Evolutionary conservation across 176 grass and related monocot genomes (phyloP), one percentile per base, ranked within the genome.

Genomic region (Oryza rufipogon): DNA sequence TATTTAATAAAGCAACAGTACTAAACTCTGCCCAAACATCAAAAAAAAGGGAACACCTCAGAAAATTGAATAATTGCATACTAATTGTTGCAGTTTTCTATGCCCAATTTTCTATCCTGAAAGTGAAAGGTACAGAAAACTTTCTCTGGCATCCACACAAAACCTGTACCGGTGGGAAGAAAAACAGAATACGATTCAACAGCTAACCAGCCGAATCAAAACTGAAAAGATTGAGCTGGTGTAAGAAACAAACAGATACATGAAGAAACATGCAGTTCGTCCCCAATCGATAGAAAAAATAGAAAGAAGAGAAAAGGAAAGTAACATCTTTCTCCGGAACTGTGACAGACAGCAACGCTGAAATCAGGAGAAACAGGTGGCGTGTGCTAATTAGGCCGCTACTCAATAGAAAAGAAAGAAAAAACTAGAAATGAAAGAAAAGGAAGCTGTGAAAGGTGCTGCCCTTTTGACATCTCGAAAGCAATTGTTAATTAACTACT

Each of bases 381-480:
- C 75, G 28, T 74, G 26, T 64, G 75, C 68, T 68, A 73, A 83
- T 83, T 79, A 83, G 61, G 28, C 68, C 11, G 60, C 80, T 23
- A 74, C 68, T 83, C 33, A 39, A 73, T 73, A 64, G 30, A 32
- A 32, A 32, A 32, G 30, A 32, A 28, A 32, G 2, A 32, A 32
- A 32, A 32, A 4, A 45, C 16, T 72, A 61, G 16, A 16, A 65
- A 25, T 7, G 36, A 26, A 48, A 20, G 30, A 65, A 54, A 72
- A 77, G 68, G 9, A 74, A 10, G 52, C 26, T 9, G 25, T 54
- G 67, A 73, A 90, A 90, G 83, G 56, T 66, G 72, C 56, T 44
- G 60, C 58, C 45, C 60, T 73, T 89, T 90, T 77, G 83, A 64
- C 83, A 72, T 38, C 72, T 73, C 11, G 67, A 23, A 68, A 84